Evolutionary conservation across 257 asterid genomes (phyloP).

Genomic region (Misopates orontium): DNA sequence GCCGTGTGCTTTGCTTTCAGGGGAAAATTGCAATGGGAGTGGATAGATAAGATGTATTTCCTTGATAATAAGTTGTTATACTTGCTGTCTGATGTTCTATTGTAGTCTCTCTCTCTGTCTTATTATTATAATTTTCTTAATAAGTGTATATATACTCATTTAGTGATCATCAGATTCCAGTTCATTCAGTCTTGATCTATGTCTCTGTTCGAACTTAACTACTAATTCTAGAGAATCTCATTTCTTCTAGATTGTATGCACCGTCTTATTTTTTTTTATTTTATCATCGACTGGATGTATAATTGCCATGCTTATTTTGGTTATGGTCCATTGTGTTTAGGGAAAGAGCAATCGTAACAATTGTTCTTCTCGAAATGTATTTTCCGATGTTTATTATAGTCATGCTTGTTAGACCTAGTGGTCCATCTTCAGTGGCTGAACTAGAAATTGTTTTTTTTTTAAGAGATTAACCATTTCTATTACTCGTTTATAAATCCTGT

Average conservation of each 20-base stretch:
- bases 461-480: not conserved
- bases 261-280: not conserved
- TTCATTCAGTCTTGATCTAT: constrained; percentile 5
- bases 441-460: not conserved
- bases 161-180: constrained; percentile 15
- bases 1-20: constrained; percentile 17
- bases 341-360: not conserved
- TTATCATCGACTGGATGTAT: not conserved
- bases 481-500: not conserved
- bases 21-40: constrained; percentile 13
- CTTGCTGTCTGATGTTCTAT: constrained; percentile 7
- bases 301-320: not conserved
- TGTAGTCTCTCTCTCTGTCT: not conserved
- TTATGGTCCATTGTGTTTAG: too few relatives aligned
- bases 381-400: not conserved
- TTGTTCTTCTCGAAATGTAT: not conserved
- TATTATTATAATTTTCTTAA: constrained; percentile 2
- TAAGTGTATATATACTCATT: constrained; percentile 13
- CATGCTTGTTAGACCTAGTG: constrained; percentile 10
- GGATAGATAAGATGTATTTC: constrained; percentile 1
- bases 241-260: not conserved
- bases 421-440: constrained; percentile 12
- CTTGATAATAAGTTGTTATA: constrained; percentile 15
- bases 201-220: not conserved
- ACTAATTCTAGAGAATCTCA: constrained; percentile 5